Conservation (phyloP, 208 protist species). For the Novymonas esmeraldas region DNA sequence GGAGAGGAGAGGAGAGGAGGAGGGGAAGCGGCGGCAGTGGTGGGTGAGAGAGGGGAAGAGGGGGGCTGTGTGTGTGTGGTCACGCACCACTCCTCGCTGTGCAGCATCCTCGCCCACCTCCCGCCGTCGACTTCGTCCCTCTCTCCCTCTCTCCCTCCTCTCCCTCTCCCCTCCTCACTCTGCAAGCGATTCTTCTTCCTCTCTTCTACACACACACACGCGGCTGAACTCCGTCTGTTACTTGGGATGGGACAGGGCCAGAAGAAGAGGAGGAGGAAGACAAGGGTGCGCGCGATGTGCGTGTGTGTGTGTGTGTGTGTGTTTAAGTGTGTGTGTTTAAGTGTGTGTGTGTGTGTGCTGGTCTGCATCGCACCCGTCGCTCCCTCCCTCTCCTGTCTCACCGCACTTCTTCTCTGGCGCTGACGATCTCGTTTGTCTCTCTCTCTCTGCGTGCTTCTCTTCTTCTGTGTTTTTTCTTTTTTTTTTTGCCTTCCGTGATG, state of each 20-base stretch:
- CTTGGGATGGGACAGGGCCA: no score
- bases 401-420: not conserved
- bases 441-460: no score
- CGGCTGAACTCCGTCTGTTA: no score
- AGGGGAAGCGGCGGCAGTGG: not conserved
- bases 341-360: not conserved
- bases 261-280: no score
- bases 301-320: no score
- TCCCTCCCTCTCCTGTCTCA: not conserved
- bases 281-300: no score
- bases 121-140: not conserved
- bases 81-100: not conserved
- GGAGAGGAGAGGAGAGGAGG: slow-evolving; percentile 1
- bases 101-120: not conserved
- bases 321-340: no score
- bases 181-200: not conserved
- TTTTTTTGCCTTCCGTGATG: not conserved
- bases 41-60: no score
- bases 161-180: not conserved
- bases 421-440: not conserved
- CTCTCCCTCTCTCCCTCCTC: not conserved
- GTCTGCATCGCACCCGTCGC: not conserved
- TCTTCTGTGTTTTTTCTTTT: not conserved
- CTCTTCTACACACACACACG: no score
- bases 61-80: no score